Percentiles rank a stretch among this genome's conserved stretches.
phyloP scores from a whole-genome alignment of 768 basidiomycete species.

The Tylopilus vinaceipallidus region DNA sequence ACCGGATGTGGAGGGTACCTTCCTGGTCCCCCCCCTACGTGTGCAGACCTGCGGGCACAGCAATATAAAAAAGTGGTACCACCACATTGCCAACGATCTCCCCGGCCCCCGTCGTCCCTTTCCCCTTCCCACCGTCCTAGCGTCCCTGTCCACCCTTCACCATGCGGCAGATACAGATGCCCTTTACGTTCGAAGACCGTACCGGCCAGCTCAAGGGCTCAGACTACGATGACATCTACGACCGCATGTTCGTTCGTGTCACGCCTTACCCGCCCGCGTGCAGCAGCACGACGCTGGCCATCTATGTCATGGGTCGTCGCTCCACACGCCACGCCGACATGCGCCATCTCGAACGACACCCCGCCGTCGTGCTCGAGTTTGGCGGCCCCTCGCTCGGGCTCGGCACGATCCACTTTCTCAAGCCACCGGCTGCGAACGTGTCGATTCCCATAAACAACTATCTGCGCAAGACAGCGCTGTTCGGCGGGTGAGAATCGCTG shows the following conservation, averaged over 20 bases:
- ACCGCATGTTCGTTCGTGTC: slow-evolving; percentile 69
- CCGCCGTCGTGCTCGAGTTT: slow-evolving; percentile 61
- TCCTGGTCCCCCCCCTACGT: slow-evolving; percentile 15
- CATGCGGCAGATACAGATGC: slow-evolving; percentile 34
- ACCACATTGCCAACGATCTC: slow-evolving; percentile 1
- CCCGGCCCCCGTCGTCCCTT: background rate
- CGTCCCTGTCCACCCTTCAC: slow-evolving; percentile 13
- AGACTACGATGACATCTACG: slow-evolving; percentile 79
- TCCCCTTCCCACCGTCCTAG: background rate
- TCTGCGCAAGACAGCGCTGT: slow-evolving; percentile 59
- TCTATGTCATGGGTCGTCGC: slow-evolving; percentile 66
- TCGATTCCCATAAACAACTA: slow-evolving; percentile 63
- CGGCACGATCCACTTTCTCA: slow-evolving; percentile 56
- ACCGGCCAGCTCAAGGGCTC: slow-evolving; percentile 52
- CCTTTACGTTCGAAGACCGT: slow-evolving; percentile 67
- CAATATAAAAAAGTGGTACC: slow-evolving; percentile 19
- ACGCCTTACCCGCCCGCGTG: slow-evolving; percentile 43
- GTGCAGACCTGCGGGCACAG: slow-evolving; percentile 20
- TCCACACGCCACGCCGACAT: slow-evolving; percentile 59
- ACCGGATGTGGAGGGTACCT: slow-evolving; percentile 22
- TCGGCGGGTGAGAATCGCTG: slow-evolving; percentile 53
- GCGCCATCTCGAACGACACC: slow-evolving; percentile 49
- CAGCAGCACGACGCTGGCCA: slow-evolving; percentile 41
- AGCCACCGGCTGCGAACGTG: slow-evolving; percentile 35
- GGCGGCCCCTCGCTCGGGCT: slow-evolving; percentile 48